Percentiles rank a stretch among this genome's conserved stretches.
Evolutionary conservation across 345 rosid genomes (phyloP).

Genomic region (Eucalyptus guilfoylei): DNA sequence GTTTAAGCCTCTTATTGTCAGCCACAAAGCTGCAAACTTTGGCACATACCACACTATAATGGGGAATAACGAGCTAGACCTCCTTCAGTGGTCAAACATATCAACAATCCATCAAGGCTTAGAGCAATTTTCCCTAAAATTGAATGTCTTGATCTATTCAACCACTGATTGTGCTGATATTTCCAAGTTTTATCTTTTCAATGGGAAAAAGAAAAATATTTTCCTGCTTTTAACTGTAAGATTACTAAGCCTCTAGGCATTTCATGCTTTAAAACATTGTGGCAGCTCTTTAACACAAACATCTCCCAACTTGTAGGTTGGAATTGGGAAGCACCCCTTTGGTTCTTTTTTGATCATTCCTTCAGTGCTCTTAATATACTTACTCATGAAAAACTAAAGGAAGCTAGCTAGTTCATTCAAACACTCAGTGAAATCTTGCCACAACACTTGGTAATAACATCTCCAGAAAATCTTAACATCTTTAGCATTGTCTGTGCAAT

Average conservation of each 20-base stretch:
- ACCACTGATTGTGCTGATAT: not conserved
- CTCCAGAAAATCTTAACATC: not conserved
- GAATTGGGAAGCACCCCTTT: not conserved
- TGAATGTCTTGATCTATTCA: not conserved
- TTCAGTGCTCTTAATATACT: not conserved
- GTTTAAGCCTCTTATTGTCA: not conserved
- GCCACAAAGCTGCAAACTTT: not conserved
- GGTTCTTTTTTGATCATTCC: not conserved
- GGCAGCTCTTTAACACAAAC: not conserved
- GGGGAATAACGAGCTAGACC: not conserved
- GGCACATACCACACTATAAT: not conserved
- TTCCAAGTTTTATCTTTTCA: not conserved
- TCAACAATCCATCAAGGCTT: not conserved
- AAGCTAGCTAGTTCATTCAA: not conserved
- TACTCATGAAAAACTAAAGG: not conserved
- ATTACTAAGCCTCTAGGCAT: not conserved
- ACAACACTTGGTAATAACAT: not conserved
- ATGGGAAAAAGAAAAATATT: not conserved
- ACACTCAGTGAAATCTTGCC: not conserved
- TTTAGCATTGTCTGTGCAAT: not conserved
- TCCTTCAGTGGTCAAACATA: not conserved
- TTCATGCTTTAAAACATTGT: not conserved
- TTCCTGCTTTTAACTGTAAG: not conserved
- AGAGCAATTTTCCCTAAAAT: not conserved
- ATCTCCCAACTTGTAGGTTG: not conserved